These are phyloP conservation scores for Skeletonema tropicum DNA, from an alignment of 108 stramenopile genomes.

Conservation along the genomic window DNA sequence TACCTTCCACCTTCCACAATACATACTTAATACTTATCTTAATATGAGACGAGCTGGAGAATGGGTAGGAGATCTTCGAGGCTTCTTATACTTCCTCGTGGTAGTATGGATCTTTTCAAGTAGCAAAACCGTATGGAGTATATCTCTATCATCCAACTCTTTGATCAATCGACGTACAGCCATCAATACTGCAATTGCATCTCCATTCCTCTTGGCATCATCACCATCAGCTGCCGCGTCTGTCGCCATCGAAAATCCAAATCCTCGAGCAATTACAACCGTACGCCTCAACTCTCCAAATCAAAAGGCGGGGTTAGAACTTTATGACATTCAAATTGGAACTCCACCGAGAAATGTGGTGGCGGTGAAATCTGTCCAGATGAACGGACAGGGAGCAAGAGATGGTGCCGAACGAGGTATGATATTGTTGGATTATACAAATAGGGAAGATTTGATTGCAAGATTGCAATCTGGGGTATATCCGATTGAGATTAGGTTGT, in stretches of 20 bases:
- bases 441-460: constrained; percentile 30
- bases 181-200: neutral
- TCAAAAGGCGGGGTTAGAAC: constrained; percentile 12
- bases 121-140: neutral
- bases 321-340: constrained; percentile 18
- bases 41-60: neutral
- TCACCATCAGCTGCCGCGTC: neutral
- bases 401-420: constrained; percentile 12
- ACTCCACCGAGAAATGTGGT: constrained; percentile 17
- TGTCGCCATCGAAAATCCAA: constrained; percentile 6
- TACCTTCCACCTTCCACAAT: no score
- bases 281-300: constrained; percentile 11
- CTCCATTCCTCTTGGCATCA: neutral
- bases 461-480: constrained; percentile 50
- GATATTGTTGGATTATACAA: constrained; percentile 16
- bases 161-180: neutral
- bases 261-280: constrained; percentile 23
- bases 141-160: neutral
- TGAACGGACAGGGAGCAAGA: constrained; percentile 11
- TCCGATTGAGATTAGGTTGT: constrained; percentile 53
- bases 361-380: constrained; percentile 6
- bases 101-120: neutral
- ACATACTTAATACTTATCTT: no score
- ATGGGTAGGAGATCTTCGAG: neutral
- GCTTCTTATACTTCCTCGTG: neutral